Evolutionary conservation across 164 flowering plant species (phyloP).

Genomic region (Brasenia schreberi): DNA sequence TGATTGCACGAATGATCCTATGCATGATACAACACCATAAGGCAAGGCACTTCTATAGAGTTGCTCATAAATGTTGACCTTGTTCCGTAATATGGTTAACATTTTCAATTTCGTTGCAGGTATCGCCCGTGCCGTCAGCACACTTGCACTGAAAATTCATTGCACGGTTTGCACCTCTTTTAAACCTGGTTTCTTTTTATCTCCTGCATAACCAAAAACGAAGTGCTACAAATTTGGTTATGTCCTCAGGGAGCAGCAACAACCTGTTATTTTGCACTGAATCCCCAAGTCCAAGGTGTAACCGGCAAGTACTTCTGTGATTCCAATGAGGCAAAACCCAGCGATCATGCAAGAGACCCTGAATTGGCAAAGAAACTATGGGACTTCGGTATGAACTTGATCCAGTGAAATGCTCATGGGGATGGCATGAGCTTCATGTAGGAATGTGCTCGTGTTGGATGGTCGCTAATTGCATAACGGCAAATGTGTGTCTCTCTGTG

Average conservation of each 20-base stretch:
- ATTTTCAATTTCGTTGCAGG: conserved; percentile 19
- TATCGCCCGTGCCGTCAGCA: conserved; percentile 16
- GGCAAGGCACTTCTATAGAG: too few species aligned
- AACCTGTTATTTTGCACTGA: conserved; percentile 65
- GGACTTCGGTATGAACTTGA: conserved; percentile 52
- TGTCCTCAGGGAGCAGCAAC: conserved; percentile 65
- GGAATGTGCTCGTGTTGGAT: too few species aligned
- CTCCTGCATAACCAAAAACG: not conserved
- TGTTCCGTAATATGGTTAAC: too few species aligned
- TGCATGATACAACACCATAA: too few species aligned
- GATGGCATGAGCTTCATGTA: not conserved
- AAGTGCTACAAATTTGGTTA: not conserved
- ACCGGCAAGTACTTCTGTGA: conserved; percentile 51
- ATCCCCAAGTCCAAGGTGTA: conserved; percentile 49
- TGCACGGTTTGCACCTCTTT: too few species aligned
- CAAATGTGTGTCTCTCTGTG: too few species aligned
- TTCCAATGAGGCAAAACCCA: conserved; percentile 31
- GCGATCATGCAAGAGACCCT: conserved; percentile 25
- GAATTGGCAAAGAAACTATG: conserved; percentile 54
- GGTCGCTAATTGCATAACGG: too few species aligned
- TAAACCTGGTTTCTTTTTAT: not conserved
- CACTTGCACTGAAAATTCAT: conserved; percentile 33
- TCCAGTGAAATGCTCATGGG: conserved; percentile 3
- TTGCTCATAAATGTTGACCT: too few species aligned
- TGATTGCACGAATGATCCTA: too few species aligned